Evolutionary conservation across 768 basidiomycete species (phyloP), one percentile per base, ranked within the genome.

Genomic region (Podaxis carcinomalis): DNA sequence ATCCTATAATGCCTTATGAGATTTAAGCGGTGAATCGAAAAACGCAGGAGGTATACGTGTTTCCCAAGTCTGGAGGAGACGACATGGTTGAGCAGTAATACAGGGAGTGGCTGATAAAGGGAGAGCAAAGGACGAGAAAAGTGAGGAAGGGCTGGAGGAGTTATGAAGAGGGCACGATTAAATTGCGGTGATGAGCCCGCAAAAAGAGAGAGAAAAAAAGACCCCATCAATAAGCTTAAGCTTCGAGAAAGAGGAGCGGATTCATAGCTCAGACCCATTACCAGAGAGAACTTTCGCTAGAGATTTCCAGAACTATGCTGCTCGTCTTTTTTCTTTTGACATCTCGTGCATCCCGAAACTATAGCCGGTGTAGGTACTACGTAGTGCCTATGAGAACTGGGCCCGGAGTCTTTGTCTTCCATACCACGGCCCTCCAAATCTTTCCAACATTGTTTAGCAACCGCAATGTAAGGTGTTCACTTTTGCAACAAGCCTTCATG

Each of bases 1-100:
- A 81, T 63, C 25, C 82, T 85, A 19, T 13, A 61, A 56, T 6
- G 5, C 27, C 32, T 40, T n/a, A n/a, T 23, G 59, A 40, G 62
- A 27, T 39, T 21, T 32, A 50, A 21, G 14, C 16, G 27, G 55
- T 13, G 4, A 46, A 51, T 11, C 6, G 4, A 39, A 21, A 36
- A 49, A 52, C 47, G 13, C 21, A 23, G n/a, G 40, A 6, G 36
- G 69, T 74, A 27, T 53, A 79, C 78, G 74, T 75, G 13, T 66
- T 65, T 25, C 75, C 78, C 6, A 78, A 53, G n/a, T 53, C 4
- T 1, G 39, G n/a, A 52, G 16, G 16, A 11, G 13, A 7, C 5
- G 51, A 44, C 52, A 60, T 59, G 23, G 39, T 39, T 27, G 49
- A 25, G 19, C 13, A 50, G 49, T 32, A 35, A 21, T 11, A 19